phyloP scores from a whole-genome alignment of 2,329 filamentous ascomycete species.

The Tolypocladium guangdongense region DNA sequence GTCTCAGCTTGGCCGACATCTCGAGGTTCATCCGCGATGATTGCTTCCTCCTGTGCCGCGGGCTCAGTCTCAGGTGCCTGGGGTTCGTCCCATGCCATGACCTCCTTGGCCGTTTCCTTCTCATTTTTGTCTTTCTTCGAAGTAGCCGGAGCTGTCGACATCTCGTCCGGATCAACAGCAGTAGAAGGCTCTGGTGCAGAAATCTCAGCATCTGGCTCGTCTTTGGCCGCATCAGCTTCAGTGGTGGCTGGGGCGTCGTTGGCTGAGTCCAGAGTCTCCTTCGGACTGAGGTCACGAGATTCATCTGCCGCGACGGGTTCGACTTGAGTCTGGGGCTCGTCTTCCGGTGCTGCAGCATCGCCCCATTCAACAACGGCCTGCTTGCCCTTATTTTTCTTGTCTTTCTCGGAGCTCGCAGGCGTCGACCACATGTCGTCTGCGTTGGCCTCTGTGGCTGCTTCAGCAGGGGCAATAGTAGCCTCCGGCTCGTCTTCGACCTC shows the following conservation, averaged over 20 bases:
- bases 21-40: neutral
- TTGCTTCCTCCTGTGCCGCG: neutral
- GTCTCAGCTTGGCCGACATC: neutral
- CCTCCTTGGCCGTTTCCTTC: neutral
- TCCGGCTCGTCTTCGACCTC: neutral
- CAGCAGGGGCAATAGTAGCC: neutral
- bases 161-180: conserved; percentile 2
- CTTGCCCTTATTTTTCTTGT: conserved; percentile 6
- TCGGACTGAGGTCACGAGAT: neutral
- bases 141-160: neutral
- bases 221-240: neutral
- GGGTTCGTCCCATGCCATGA: neutral
- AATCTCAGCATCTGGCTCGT: neutral
- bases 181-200: neutral
- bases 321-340: neutral
- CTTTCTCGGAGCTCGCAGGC: conserved; percentile 3
- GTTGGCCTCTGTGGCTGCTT: neutral
- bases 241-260: too few relatives aligned
- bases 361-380: neutral
- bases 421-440: neutral
- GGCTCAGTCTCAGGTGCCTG: neutral
- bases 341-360: neutral
- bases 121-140: conserved; percentile 3
- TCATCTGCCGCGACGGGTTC: neutral
- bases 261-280: neutral